These are phyloP conservation scores for Myochromella boudieri DNA, from an alignment of 768 basidiomycete species.

Conservation along the genomic window DNA sequence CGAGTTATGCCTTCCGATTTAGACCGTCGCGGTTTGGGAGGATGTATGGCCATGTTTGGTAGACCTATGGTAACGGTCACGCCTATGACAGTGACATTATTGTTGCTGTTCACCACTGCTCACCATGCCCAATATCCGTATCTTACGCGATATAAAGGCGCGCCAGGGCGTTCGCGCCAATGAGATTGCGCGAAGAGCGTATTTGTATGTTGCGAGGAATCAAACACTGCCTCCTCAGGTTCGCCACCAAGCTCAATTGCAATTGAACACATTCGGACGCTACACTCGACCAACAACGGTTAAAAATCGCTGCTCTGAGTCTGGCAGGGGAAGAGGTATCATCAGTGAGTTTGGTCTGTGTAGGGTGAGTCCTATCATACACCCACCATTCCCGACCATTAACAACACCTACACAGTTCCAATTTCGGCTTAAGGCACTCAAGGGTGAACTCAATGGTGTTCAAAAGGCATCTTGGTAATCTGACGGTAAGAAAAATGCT, in stretches of 20 bases:
- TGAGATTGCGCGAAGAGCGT: slow-evolving; percentile 85
- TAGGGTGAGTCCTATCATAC: slow-evolving; percentile 46
- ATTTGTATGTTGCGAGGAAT: slow-evolving; percentile 92
- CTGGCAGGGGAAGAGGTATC: slow-evolving; percentile 84
- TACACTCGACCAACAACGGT: slow-evolving; percentile 85
- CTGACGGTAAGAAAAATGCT: slow-evolving; percentile 1
- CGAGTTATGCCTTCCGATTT: slow-evolving; percentile 36
- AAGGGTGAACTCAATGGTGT: slow-evolving; percentile 85
- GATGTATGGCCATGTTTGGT: slow-evolving; percentile 34
- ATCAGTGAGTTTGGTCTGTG: slow-evolving; percentile 88
- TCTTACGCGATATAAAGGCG: slow-evolving; percentile 79
- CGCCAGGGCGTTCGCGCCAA: slow-evolving; percentile 67
- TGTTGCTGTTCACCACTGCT: too few species aligned
- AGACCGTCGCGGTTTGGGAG: too few species aligned
- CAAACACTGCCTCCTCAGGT: slow-evolving; percentile 84
- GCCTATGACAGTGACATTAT: too few species aligned
- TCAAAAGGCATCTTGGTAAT: slow-evolving; percentile 88
- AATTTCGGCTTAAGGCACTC: slow-evolving; percentile 86
- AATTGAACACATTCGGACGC: slow-evolving; percentile 82
- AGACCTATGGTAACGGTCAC: too few species aligned
- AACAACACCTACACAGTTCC: slow-evolving; percentile 55
- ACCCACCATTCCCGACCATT: background rate
- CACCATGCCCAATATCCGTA: slow-evolving; percentile 44
- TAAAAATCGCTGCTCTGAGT: slow-evolving; percentile 85
- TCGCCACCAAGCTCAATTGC: slow-evolving; percentile 91